Evolutionary conservation across 2,329 filamentous ascomycete genomes (phyloP).

Genomic region (Cercospora canescens): DNA sequence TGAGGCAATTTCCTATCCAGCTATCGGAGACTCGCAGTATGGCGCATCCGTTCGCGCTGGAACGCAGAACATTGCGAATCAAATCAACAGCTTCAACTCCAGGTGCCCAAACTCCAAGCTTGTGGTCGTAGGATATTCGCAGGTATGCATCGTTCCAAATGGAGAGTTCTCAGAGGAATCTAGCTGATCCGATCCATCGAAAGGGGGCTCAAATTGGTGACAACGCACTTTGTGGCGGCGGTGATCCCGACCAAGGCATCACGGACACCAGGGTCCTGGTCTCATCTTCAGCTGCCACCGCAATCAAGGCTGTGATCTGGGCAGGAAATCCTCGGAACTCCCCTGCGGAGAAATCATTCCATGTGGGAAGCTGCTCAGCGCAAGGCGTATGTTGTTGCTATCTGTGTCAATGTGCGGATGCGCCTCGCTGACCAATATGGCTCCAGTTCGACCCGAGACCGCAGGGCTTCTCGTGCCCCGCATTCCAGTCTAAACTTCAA

Average conservation of each 20-base stretch:
- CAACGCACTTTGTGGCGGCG: constrained; percentile 61
- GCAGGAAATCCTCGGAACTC: constrained; percentile 53
- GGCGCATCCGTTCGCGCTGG: constrained; percentile 60
- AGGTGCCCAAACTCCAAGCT: constrained; percentile 29
- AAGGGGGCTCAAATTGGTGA: constrained; percentile 65
- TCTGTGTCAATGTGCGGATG: neutral
- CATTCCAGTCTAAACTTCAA: constrained; percentile 56
- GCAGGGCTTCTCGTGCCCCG: constrained; percentile 57
- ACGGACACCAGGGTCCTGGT: constrained; percentile 43
- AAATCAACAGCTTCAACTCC: constrained; percentile 26
- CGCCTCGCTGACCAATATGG: neutral
- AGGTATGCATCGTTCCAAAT: constrained; percentile 40
- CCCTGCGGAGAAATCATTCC: constrained; percentile 55
- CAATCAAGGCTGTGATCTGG: constrained; percentile 32
- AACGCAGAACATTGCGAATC: constrained; percentile 39
- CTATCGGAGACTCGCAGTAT: constrained; percentile 58
- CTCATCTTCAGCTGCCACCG: constrained; percentile 18
- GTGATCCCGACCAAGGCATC: constrained; percentile 50
- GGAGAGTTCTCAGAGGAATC: neutral
- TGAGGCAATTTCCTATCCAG: constrained; percentile 51
- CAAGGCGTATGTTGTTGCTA: constrained; percentile 53
- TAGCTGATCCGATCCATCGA: constrained; percentile 26
- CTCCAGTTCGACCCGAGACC: constrained; percentile 62
- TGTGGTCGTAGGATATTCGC: constrained; percentile 32
- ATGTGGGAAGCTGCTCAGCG: constrained; percentile 61